Base-by-base conservation (phyloP, 2,329 filamentous ascomycete species). In the Hansfordia pulvinata region DNA sequence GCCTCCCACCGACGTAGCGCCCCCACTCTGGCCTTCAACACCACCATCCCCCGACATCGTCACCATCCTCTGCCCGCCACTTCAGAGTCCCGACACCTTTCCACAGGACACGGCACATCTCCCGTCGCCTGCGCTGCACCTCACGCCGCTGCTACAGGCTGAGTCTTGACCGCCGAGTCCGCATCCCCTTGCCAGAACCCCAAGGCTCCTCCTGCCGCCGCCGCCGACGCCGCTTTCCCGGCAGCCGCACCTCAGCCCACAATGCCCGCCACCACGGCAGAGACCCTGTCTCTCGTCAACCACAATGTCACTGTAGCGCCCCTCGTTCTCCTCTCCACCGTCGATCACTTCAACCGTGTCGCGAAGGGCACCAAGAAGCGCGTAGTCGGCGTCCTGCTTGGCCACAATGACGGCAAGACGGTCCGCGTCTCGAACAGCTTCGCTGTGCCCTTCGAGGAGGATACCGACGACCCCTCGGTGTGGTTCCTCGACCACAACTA, bases 401-500 rank as follows among this genome's bases (percentile, higher is more conserved):
- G 90, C 24, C 85, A 94, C 59, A 96, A 96, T 43, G 83, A 93
- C 56, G 86, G 90, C 46, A 88, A 88, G 60, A 86, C 84, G 47
- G 90, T 94, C 51, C 76, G 90, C 39, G 90, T 96, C 44, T 96
- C 90, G 39, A 98, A 98, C 73, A 93, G 90, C 60, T 98, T 96
- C 56, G 90, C 90, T 93, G 90, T 96, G 23, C 90, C 90, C 1
- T 98, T 98, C 49, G 90, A 98, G 58, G 90, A 98, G 62, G 90
- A 98, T 53, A 90, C 94, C 47, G 93, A 93, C 60, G 86, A 98
- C 52, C 88, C 88, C 4, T 92, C 88, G 19, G 90, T 98, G 50
- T 98, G 90, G 90, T 98, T 96, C 53, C 62, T 98, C 38, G 90
- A 98, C 54, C 90, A 98, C 69, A 96, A 96, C 69, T 98, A 94